phyloP scores from a whole-genome alignment of 441 rosid genomes.

The Bruguiera hainesii region DNA sequence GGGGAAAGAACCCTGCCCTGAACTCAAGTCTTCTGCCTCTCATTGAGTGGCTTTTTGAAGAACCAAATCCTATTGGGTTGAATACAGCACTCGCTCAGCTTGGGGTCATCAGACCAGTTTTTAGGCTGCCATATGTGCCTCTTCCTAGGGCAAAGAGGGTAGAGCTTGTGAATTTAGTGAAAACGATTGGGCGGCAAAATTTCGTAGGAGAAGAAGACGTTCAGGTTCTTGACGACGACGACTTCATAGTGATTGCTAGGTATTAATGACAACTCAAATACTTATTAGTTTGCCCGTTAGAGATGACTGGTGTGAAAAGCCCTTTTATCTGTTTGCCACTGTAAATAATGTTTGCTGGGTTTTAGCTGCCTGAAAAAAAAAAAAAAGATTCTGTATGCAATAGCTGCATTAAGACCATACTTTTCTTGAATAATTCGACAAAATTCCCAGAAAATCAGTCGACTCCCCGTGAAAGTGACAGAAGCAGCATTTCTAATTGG shows the following conservation, averaged over 20 bases:
- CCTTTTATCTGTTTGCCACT: no score
- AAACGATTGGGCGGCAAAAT: conserved; percentile 62
- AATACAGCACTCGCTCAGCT: conserved; percentile 90
- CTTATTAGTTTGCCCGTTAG: not conserved
- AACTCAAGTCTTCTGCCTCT: conserved; percentile 65
- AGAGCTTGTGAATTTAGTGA: conserved; percentile 65
- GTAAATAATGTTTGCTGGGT: no score
- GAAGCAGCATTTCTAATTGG: no score
- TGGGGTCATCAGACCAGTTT: conserved; percentile 80
- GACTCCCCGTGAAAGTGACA: no score
- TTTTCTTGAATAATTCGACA: no score
- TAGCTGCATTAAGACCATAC: no score
- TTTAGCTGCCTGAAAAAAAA: no score
- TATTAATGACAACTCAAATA: conserved; percentile 31
- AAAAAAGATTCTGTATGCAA: no score
- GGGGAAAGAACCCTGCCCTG: conserved; percentile 53
- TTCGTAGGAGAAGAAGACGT: conserved; percentile 75
- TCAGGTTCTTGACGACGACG: conserved; percentile 70
- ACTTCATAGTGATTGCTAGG: conserved; percentile 59
- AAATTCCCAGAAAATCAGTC: no score
- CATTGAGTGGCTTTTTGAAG: conserved; percentile 70
- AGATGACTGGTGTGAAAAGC: not conserved
- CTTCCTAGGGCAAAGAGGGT: conserved; percentile 59
- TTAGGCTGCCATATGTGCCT: conserved; percentile 82
- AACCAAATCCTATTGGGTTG: conserved; percentile 78